These are phyloP conservation scores for Thelonectria discophora DNA, from an alignment of 2,329 filamentous ascomycete genomes.

Conservation along the genomic window DNA sequence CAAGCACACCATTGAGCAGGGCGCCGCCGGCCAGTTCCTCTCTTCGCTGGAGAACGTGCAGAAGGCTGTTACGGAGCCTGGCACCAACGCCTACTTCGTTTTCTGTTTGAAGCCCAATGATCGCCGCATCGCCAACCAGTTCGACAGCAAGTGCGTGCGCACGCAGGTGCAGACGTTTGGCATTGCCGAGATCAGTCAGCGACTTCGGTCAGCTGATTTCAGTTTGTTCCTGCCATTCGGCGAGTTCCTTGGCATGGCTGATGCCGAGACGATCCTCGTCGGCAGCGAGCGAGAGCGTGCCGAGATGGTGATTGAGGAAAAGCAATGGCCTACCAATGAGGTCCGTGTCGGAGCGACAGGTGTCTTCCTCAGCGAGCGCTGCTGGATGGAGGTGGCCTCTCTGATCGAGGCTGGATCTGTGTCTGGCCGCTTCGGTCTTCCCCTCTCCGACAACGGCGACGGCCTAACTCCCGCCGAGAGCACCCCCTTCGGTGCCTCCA, in stretches of 20 bases:
- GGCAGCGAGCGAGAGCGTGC: constrained; percentile 93
- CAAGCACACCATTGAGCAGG: constrained; percentile 71
- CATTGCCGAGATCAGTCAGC: constrained; percentile 95
- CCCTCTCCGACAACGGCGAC: constrained; percentile 68
- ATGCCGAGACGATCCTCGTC: constrained; percentile 84
- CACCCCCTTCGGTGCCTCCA: constrained; percentile 69
- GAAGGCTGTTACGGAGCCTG: constrained; percentile 81
- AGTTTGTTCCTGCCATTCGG: constrained; percentile 95
- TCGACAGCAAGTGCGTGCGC: constrained; percentile 97
- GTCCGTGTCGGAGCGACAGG: constrained; percentile 90
- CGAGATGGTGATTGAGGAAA: constrained; percentile 90
- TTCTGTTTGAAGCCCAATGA: constrained; percentile 99
- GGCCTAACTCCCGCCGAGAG: constrained; percentile 66
- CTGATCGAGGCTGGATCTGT: constrained; percentile 70
- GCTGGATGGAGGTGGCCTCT: constrained; percentile 90
- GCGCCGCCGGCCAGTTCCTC: constrained; percentile 91
- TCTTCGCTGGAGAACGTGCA: constrained; percentile 89
- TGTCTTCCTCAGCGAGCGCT: constrained; percentile 93
- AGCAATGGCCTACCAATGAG: constrained; percentile 91
- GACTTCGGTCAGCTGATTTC: constrained; percentile 92
- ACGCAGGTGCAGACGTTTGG: constrained; percentile 95
- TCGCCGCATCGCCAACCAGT: constrained; percentile 95
- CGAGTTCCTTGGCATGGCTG: constrained; percentile 90
- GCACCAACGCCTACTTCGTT: constrained; percentile 93
- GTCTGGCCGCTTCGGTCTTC: constrained; percentile 48